Percentiles rank a stretch among this genome's conserved stretches.
phyloP scores from a whole-genome alignment of 2,329 filamentous ascomycete genomes.

The Pseudocercospora musae region DNA sequence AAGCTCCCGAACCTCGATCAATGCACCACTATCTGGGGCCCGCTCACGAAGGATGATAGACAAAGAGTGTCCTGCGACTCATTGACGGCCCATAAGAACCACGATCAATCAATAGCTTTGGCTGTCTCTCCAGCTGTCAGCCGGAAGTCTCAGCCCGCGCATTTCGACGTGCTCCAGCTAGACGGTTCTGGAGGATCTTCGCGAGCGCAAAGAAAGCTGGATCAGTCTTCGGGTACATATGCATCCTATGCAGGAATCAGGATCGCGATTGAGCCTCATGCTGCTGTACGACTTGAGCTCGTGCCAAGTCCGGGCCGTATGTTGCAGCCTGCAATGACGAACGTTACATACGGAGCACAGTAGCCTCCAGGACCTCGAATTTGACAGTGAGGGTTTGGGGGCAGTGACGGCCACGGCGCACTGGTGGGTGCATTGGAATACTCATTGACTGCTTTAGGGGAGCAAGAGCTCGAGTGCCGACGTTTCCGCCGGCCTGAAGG shows the following conservation, averaged over 20 bases:
- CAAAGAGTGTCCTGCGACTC: not conserved
- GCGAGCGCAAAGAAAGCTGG: not conserved
- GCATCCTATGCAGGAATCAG: not conserved
- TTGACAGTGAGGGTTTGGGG: not conserved
- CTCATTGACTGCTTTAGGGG: not conserved
- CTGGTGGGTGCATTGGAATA: not conserved
- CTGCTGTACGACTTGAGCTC: not conserved
- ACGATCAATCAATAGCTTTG: not conserved
- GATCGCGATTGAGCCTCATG: not conserved
- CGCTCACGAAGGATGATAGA: not conserved
- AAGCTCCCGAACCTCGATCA: not conserved
- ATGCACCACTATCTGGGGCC: not conserved
- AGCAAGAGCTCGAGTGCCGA: not conserved
- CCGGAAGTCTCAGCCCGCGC: not conserved
- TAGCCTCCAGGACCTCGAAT: not conserved
- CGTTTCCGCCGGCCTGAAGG: not conserved
- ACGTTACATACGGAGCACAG: not conserved
- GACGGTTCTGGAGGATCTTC: not conserved
- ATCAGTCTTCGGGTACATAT: not conserved
- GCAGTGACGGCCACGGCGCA: not conserved
- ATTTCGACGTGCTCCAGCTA: not conserved
- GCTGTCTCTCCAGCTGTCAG: not conserved
- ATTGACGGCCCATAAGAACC: not conserved
- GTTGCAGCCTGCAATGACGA: not conserved
- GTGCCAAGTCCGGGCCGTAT: not conserved